Evolutionary conservation across 805 yeast species (phyloP), one percentile per base, ranked within the genome.

Genomic region (Candida cerambycidarum): DNA sequence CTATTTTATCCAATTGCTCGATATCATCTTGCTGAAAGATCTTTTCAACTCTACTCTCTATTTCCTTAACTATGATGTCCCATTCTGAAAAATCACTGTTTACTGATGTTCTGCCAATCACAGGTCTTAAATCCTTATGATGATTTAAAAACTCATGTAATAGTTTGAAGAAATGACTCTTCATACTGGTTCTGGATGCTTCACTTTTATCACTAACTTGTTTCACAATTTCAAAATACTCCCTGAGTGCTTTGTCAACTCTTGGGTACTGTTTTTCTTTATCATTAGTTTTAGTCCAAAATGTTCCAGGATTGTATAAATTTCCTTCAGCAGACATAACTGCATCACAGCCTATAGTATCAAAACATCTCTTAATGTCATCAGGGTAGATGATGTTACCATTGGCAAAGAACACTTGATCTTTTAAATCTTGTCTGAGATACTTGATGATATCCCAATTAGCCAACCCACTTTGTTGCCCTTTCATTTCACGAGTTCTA

Each of bases 311-410:
- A 55, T 93, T 93, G 65, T 83, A 86, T 27, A 93, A 68, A 57
- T 89, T 89, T 1, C 97, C 97, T 62, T 93, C 99, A 1, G 99
- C 99, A 32, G 95, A 83, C 99, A 93, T 93, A 13, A 93, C 93
- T 0, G 89, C 96, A 64, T 93, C 97, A 50, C 93, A 85, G 0
- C 66, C 68, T 4, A 88, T 79, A 7, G 68, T 75, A 1, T 71
- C 73, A 33, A 80, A 59, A 59, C 97, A 85, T 47, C 93, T 73
- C 1, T 73, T 71, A 17, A 92, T 69, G 59, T 93, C 98, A 32
- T 83, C 85, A 0, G 95, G 87, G 56, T 93, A 93, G 35, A 93
- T 65, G n/a, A 93, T 79, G 62, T 93, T 93, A 5, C 99, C 99
- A 61, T 93, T 93, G 32, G 96, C 88, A 56, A 93, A 86, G 52